Base-by-base conservation (phyloP, 2,329 filamentous ascomycete species). In the Alternaria tenuissima region DNA sequence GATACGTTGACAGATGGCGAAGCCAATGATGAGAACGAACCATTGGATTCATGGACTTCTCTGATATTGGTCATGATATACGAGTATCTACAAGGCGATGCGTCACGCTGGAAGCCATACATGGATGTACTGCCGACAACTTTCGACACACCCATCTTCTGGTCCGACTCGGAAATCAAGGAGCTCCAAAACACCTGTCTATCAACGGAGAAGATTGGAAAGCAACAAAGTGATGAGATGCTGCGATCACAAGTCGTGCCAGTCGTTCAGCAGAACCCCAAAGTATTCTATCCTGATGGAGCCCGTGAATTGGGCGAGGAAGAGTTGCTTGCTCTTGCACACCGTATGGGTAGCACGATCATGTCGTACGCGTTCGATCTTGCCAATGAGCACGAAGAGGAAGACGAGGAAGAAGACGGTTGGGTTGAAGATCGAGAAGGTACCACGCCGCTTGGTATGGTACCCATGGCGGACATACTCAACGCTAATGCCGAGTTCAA, bases 301-400 rank as follows among this genome's bases (percentile, higher is more conserved):
- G 52, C 44, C 0, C 5, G 18, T 6, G 43, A 38, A 2, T 32
- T 66, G 2, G 38, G 28, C 3, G 59, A 69, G 14, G 42, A 63
- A 1, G 64, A 69, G 1, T n/a, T 71, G 9, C 63, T 71, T n/a
- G 38, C 36, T 5, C 59, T 71, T 28, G 69, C 69, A 28, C 69
- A 71, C 26, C 60, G 56, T 1, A 67, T 71, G 52, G 69, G 69
- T 5, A 71, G 69, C 28, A 70, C 64, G 0, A 65, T 71, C 12
- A 71, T 71, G 69, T 61, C 67, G 12, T 71, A 71, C 18, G 69
- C 67, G 9, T 71, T 71, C 14, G 67, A 71, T 26, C 58, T 71
- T 3, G 67, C 67, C 1, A 64, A 67, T 9, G 61, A 64, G 5
- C 57, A 62, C 5, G 69, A 70, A 3, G 52, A 67, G 5, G 55